phyloP scores from a whole-genome alignment of 768 basidiomycete genomes.

The Goffeauzyma gilvescens region DNA sequence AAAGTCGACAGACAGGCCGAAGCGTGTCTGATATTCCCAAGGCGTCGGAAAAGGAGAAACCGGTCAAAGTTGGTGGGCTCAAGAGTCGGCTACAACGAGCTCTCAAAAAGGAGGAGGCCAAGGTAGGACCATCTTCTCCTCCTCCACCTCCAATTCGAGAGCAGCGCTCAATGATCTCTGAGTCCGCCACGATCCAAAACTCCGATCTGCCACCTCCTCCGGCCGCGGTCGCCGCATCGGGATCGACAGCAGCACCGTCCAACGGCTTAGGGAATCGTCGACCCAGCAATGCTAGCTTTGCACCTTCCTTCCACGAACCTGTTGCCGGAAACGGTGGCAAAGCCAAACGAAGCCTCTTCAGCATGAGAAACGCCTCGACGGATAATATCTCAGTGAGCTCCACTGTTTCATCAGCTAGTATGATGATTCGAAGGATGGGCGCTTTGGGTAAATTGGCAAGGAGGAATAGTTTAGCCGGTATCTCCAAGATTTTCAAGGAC shows the following conservation, averaged over 20 bases:
- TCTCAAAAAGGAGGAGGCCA: slow-evolving; percentile 8
- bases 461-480: slow-evolving; percentile 71
- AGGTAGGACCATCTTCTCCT: slow-evolving; percentile 13
- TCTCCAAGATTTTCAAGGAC: slow-evolving; percentile 86
- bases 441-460: slow-evolving; percentile 73
- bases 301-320: slow-evolving; percentile 20
- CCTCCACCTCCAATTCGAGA: slow-evolving; percentile 8
- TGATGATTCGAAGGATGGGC: slow-evolving; percentile 88
- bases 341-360: slow-evolving; percentile 53
- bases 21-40: slow-evolving; percentile 16
- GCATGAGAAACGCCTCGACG: slow-evolving; percentile 69
- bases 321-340: slow-evolving; percentile 33
- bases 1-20: slow-evolving; percentile 35
- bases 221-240: slow-evolving; percentile 15
- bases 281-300: slow-evolving; percentile 11
- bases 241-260: slow-evolving; percentile 12
- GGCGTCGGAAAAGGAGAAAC: slow-evolving; percentile 36
- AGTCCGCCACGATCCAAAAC: slow-evolving; percentile 15
- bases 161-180: slow-evolving; percentile 1
- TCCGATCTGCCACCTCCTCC: slow-evolving; percentile 25
- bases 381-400: slow-evolving; percentile 91
- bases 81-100: slow-evolving; percentile 12
- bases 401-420: slow-evolving; percentile 81
- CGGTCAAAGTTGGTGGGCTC: slow-evolving; percentile 14
- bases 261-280: slow-evolving; percentile 6